Evolutionary conservation across 495 filamentous ascomycete genomes (phyloP), one percentile per base, ranked within the genome.

Genomic region (Sphaerosporella brunnea): DNA sequence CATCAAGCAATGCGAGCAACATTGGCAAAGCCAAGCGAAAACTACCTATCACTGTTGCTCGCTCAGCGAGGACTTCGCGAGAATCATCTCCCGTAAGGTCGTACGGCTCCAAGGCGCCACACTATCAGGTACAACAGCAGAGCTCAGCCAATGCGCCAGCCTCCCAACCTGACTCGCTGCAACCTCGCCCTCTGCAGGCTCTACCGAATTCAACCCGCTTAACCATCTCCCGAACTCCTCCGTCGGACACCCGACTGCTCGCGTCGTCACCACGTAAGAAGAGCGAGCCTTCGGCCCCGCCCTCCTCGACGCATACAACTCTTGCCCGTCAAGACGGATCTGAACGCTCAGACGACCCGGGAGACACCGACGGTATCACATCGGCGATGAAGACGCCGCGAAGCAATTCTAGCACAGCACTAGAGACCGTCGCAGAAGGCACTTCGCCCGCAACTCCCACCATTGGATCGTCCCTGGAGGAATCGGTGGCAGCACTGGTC

Each of bases 371-470:
- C 62, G n/a, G n/a, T n/a, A n/a, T n/a, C n/a, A n/a, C 65, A 36
- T 63, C 72, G 15, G 77, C 75, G 40, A 75, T 77, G 64, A 67
- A 69, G 57, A 79, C 77, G 30, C 75, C 77, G 41, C 77, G 86
- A 37, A 79, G 75, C 56, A 79, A 77, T 44, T 73, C 70, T 51
- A 71, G 72, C 18, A 76, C 82, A 15, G 75, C 74, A 35, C 67
- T 97, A 44, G 90, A 93, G 63, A 97, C 90, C 0, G 90, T 97
- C 23, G 80, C 93, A 61, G 90, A 97, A 66, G 77, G 77, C 39
- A 93, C 84, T 63, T 72, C 83, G 51, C 80, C 85, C 23, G 74
- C 76, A 23, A 84, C 84, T 10, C 82, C 82, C 0, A 73, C 69
- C 41, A 64, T 68, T 59, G 58, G 74, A 58, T 21, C 63, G 61